phyloP scores from a whole-genome alignment of 139 green algal genomes.

The Chlamydomonas schloesseri region DNA sequence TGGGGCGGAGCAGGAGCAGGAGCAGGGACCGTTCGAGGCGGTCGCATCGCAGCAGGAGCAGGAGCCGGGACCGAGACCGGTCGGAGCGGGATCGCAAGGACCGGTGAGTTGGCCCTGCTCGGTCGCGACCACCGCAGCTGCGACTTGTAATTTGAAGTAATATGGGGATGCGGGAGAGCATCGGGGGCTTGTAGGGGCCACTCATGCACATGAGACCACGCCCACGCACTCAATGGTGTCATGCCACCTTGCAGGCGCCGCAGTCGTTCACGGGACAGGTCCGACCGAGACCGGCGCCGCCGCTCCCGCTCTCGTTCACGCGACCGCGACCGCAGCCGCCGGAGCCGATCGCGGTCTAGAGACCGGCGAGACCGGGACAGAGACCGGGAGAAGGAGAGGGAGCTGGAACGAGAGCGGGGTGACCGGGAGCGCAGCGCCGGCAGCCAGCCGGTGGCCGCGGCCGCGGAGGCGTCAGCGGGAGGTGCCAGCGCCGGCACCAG shows the following conservation, averaged over 20 bases:
- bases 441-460: no score
- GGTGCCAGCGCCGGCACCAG: not conserved
- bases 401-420: not conserved
- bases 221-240: no score
- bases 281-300: slow-evolving; percentile 3
- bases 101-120: no score
- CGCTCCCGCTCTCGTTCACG: slow-evolving; percentile 6
- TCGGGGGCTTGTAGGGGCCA: no score
- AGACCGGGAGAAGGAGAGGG: not conserved
- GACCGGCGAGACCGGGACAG: not conserved
- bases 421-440: slow-evolving; percentile 3
- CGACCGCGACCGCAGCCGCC: not conserved
- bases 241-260: no score
- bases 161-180: no score
- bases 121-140: no score
- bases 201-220: no score
- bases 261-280: no score
- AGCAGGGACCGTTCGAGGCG: not conserved
- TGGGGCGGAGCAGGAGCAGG: not conserved
- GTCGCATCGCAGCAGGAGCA: slow-evolving; percentile 39
- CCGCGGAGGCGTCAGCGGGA: not conserved
- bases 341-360: not conserved
- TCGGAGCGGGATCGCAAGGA: slow-evolving; percentile 18
- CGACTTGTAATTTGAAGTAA: no score
- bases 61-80: slow-evolving; percentile 18